These are phyloP conservation scores for Malassezia pachydermatis DNA, from an alignment of 1,284 basidiomycete genomes.

Conservation along the genomic window DNA sequence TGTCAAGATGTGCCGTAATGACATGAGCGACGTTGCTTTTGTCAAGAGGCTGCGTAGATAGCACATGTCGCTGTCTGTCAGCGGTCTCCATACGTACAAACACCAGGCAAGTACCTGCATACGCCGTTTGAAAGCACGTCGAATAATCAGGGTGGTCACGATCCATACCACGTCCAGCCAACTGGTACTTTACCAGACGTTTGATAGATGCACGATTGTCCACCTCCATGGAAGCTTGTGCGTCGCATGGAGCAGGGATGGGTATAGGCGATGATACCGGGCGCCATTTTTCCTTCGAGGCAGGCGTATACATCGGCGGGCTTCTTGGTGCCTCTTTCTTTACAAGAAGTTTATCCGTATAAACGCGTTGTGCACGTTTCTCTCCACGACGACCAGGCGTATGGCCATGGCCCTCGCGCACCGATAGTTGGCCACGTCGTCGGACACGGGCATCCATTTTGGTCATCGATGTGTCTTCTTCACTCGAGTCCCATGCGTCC, in stretches of 20 bases:
- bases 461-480: conserved; percentile 9
- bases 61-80: too few relatives aligned
- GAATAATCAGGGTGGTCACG: conserved; percentile 5
- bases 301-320: not conserved
- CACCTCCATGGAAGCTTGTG: conserved; percentile 5
- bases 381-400: conserved; percentile 13
- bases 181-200: conserved; percentile 26
- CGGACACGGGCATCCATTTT: conserved; percentile 7
- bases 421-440: conserved; percentile 1
- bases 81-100: too few relatives aligned
- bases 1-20: conserved; percentile 15
- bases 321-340: not conserved
- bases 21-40: not conserved
- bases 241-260: not conserved
- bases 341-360: not conserved
- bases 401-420: not conserved
- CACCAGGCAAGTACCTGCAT: conserved; percentile 15
- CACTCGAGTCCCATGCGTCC: conserved; percentile 14
- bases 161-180: conserved; percentile 23
- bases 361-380: conserved; percentile 3
- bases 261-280: not conserved
- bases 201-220: conserved; percentile 22
- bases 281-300: not conserved
- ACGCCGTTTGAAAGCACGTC: conserved; percentile 12
- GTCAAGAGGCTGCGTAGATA: conserved; percentile 2